These are phyloP conservation scores for Leishmania guyanensis DNA, from an alignment of 208 protist species.

Conservation along the genomic window DNA sequence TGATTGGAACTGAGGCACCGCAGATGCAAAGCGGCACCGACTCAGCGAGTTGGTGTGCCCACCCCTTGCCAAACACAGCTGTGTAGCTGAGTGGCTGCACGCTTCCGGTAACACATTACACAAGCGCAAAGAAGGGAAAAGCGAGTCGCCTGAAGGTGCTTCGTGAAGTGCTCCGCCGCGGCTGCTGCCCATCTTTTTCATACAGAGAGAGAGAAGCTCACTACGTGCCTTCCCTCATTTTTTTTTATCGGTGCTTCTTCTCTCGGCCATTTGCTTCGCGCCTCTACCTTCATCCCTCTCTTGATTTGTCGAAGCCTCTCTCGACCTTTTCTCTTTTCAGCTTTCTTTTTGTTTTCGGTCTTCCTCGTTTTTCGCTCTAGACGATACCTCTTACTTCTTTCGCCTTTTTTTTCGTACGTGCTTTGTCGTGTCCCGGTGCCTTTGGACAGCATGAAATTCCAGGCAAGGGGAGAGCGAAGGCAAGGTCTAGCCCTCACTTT, in stretches of 20 bases:
- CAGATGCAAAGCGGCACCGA: not conserved
- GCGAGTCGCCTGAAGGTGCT: not conserved
- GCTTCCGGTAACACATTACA: not conserved
- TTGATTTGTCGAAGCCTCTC: not conserved
- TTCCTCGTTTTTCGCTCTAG: not conserved
- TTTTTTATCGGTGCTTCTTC: not conserved
- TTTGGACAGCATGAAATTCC: not conserved
- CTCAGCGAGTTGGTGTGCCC: not conserved
- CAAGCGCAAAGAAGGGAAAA: not conserved
- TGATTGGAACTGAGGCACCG: not conserved
- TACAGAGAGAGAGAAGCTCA: not conserved
- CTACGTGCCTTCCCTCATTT: not conserved
- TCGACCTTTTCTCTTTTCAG: constrained; percentile 1
- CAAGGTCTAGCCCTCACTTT: not conserved
- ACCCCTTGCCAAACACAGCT: not conserved
- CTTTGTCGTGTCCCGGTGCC: not conserved
- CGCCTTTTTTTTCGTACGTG: not conserved
- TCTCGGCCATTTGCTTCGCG: constrained; percentile 9
- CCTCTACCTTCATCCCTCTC: constrained; percentile 7
- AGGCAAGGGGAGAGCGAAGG: not conserved
- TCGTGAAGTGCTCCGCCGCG: not conserved
- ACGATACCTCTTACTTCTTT: not conserved
- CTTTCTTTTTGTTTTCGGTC: not conserved
- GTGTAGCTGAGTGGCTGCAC: not conserved
- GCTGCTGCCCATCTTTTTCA: not conserved